These are phyloP conservation scores for Arachis hypogaea DNA, from an alignment of 306 rosid genomes.

Conservation along the genomic window DNA sequence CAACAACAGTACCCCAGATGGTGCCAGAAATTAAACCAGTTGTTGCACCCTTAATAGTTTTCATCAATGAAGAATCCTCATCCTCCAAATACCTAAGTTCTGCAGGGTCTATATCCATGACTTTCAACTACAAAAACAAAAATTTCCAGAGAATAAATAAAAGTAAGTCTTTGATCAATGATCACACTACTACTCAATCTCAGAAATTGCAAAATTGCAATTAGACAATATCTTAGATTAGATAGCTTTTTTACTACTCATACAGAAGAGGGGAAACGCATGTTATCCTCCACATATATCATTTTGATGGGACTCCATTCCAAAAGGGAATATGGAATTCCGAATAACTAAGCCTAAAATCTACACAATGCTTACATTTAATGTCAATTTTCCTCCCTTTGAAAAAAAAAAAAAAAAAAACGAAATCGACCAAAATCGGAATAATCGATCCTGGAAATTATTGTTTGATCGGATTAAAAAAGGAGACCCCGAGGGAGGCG, in stretches of 20 bases:
- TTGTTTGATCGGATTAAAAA: no score
- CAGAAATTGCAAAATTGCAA: constrained; percentile 19
- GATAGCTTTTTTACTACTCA: constrained; percentile 2
- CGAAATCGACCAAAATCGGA: background rate
- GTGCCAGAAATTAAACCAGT: constrained; percentile 83
- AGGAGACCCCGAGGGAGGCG: no score
- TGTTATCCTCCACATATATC: constrained; percentile 1
- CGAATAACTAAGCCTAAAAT: constrained; percentile 10
- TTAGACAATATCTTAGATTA: background rate
- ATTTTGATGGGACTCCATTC: constrained; percentile 25
- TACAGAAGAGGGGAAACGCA: constrained; percentile 8
- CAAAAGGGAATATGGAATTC: constrained; percentile 8
- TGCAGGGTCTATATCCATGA: constrained; percentile 75
- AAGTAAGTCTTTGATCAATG: background rate
- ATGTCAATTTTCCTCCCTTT: background rate
- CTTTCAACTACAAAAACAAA: constrained; percentile 40
- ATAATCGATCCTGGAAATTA: constrained; percentile 25
- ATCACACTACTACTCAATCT: constrained; percentile 20
- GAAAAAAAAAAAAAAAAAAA: no score
- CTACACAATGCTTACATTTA: constrained; percentile 5
- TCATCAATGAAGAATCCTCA: constrained; percentile 68
- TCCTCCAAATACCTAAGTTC: constrained; percentile 96
- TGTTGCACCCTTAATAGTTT: constrained; percentile 86
- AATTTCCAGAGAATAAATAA: constrained; percentile 10
- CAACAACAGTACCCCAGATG: constrained; percentile 84